Evolutionary conservation across 2,329 filamentous ascomycete species (phyloP).

Genomic region (Myriangium duriaei): DNA sequence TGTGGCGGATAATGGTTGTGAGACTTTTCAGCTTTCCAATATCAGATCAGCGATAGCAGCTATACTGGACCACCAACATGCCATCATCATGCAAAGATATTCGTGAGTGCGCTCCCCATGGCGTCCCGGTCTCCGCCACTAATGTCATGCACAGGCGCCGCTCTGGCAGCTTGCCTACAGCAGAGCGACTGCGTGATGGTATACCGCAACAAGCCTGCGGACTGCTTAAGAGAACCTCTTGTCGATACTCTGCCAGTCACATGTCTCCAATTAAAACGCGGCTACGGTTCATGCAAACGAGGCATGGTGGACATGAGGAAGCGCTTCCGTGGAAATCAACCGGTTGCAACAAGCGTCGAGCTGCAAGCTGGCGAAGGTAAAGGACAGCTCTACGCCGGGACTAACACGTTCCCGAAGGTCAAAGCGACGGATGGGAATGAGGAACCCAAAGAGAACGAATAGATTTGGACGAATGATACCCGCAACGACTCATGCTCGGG

Average conservation of each 20-base stretch:
- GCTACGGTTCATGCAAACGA: slow-evolving; percentile 88
- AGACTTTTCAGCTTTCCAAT: too few relatives aligned
- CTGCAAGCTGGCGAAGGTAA: slow-evolving; percentile 39
- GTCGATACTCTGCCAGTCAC: slow-evolving; percentile 68
- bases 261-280: slow-evolving; percentile 87
- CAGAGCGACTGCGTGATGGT: slow-evolving; percentile 95
- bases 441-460: slow-evolving; percentile 20
- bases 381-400: slow-evolving; percentile 69
- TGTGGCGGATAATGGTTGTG: too few relatives aligned
- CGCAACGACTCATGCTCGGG: too few relatives aligned
- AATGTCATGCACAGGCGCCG: slow-evolving; percentile 61
- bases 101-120: slow-evolving; percentile 44
- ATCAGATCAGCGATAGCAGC: too few relatives aligned
- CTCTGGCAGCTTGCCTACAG: slow-evolving; percentile 87
- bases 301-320: slow-evolving; percentile 98
- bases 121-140: slow-evolving; percentile 7
- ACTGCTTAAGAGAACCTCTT: slow-evolving; percentile 77
- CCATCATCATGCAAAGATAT: slow-evolving; percentile 95
- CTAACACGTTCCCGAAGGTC: slow-evolving; percentile 24
- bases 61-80: too few relatives aligned
- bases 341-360: slow-evolving; percentile 57
- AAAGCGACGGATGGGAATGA: slow-evolving; percentile 21
- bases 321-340: slow-evolving; percentile 87
- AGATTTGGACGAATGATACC: slow-evolving; percentile 4
- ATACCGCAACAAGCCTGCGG: slow-evolving; percentile 70